phyloP scores from a whole-genome alignment of 2,329 filamentous ascomycete genomes.

The Penicillium sp. region DNA sequence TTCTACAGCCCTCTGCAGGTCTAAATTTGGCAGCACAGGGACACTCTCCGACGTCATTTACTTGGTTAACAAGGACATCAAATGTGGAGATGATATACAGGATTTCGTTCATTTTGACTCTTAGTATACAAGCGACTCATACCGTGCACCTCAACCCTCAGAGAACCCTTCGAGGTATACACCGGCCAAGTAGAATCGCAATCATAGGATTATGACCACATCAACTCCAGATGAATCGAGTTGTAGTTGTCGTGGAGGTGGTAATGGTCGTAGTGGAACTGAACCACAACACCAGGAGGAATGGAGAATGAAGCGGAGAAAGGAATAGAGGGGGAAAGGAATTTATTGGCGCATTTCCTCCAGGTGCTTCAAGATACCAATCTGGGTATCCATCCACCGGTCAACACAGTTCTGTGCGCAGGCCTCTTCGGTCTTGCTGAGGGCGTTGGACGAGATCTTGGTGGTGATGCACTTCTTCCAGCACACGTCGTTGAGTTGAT shows the following conservation, averaged over 20 bases:
- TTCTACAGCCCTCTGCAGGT: no score
- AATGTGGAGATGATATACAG: conserved; percentile 7
- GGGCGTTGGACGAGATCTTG: conserved; percentile 66
- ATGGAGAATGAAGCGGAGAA: neutral
- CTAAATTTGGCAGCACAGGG: no score
- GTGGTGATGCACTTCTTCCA: conserved; percentile 91
- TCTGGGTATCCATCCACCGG: conserved; percentile 85
- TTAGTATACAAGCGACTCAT: conserved; percentile 25
- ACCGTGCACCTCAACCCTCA: neutral
- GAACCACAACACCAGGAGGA: neutral
- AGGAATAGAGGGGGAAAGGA: neutral
- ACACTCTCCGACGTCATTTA: neutral
- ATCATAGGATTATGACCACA: neutral
- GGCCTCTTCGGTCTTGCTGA: conserved; percentile 75
- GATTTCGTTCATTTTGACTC: conserved; percentile 19
- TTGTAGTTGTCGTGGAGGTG: neutral
- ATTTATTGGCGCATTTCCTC: conserved; percentile 56
- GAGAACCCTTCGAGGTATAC: neutral
- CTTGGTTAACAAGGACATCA: conserved; percentile 2
- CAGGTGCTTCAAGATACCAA: conserved; percentile 81
- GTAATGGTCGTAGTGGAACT: neutral
- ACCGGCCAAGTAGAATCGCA: neutral
- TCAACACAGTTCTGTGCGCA: conserved; percentile 94
- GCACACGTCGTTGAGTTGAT: conserved; percentile 73
- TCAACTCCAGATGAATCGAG: neutral